Evolutionary conservation across 352 stramenopile species (phyloP).

Genomic region (Plasmopara halstedii): DNA sequence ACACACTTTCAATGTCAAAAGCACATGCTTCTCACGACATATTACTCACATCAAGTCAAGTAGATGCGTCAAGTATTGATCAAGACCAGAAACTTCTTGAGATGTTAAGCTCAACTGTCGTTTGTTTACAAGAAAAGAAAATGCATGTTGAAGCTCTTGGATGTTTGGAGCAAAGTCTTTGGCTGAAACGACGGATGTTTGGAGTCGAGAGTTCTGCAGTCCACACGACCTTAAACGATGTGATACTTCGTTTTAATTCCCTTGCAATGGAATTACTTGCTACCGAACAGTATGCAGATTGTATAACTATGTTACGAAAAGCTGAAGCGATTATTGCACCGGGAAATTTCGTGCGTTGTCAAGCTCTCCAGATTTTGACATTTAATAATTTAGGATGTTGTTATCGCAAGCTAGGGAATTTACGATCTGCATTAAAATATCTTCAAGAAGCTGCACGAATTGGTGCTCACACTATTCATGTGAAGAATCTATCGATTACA

Average conservation of each 20-base stretch:
- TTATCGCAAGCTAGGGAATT: constrained; percentile 68
- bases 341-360: constrained; percentile 52
- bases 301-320: constrained; percentile 63
- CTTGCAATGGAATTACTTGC: constrained; percentile 67
- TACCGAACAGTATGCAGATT: constrained; percentile 48
- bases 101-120: constrained; percentile 64
- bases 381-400: constrained; percentile 81
- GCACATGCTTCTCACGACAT: no score
- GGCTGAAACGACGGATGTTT: constrained; percentile 73
- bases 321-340: constrained; percentile 58
- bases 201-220: constrained; percentile 52
- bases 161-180: constrained; percentile 66
- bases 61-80: no score
- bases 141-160: constrained; percentile 71
- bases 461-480: constrained; percentile 38
- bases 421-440: constrained; percentile 70
- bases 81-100: constrained; percentile 54
- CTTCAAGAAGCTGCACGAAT: constrained; percentile 60
- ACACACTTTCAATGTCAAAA: no score
- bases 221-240: constrained; percentile 42
- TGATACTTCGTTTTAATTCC: constrained; percentile 70
- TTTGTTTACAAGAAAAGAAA: constrained; percentile 58
- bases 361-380: constrained; percentile 73
- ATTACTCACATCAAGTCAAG: no score
- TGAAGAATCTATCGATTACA: constrained; percentile 76